Base-by-base conservation (phyloP, 169 alveolate species). In the Eimeria necatrix region DNA sequence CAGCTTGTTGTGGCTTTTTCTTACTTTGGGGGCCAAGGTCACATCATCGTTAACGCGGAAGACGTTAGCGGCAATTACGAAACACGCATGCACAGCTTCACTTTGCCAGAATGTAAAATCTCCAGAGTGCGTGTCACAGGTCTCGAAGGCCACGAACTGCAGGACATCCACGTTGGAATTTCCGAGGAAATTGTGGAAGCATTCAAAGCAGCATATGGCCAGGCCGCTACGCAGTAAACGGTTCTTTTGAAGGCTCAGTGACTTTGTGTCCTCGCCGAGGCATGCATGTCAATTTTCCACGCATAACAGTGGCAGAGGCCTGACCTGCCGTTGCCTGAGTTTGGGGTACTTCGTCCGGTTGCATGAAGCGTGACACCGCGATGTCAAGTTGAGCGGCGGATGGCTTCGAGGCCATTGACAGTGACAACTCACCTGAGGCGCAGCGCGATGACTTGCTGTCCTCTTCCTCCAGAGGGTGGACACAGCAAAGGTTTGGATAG, bases 341-440 rank as follows among this genome's bases (percentile, higher is more conserved):
- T 18, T 56, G 20, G 68, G 68, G 68, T 48, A 59, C 85, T 48
- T 59, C 60, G 56, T 74, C 49, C 46, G 60, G 18, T 16, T 74
- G 85, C 59, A 48, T 24, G 85, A 53, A 46, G 85, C 85, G 85
- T 32, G 46, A 74, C 85, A 74, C 60, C 61, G 85, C 5, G 49
- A 48, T 59, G 61, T 53, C 49, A 74, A 32, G 41, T 32, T 32
- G 41, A 32, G 49, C 59, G 85, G 85, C 59, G 49, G 49, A 74
- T 74, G 85, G 49, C 85, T 74, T 74, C 61, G 85, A 41, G n/a
- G 85, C 85, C 59, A 59, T 74, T 59, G 85, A 74, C 46, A 74
- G 61, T 46, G 85, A 18, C 85, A 59, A 20, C 85, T 74, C n/a
- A 74, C 85, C 85, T 74, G 61, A 14, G 60, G 85, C 85, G 85